A percentile compares a stretch with the other conserved stretches of the same genome.
phyloP scores from a whole-genome alignment of 2,329 filamentous ascomycete species.

The Akanthomyces lecanii region DNA sequence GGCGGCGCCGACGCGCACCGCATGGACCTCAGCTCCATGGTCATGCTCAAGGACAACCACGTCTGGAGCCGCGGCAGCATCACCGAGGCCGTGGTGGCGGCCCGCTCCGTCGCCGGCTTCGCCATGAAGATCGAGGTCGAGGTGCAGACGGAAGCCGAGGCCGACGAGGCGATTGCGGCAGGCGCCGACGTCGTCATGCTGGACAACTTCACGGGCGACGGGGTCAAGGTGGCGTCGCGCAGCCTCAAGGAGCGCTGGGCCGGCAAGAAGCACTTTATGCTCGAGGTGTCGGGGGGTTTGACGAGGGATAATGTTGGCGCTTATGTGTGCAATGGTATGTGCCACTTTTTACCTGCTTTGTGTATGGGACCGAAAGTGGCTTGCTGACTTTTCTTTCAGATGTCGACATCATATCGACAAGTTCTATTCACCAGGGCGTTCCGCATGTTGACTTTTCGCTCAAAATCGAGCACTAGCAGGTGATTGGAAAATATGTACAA shows the following conservation, averaged over 20 bases:
- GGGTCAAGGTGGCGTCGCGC: conserved; percentile 68
- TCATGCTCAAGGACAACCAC: conserved; percentile 99
- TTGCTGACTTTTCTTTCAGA: conserved; percentile 43
- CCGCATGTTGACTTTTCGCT: conserved; percentile 93
- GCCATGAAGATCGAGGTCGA: conserved; percentile 94
- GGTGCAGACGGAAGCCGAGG: conserved; percentile 81
- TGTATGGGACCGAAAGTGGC: neutral
- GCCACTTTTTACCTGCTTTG: neutral
- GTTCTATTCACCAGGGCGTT: conserved; percentile 93
- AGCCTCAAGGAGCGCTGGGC: conserved; percentile 77
- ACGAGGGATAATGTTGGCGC: conserved; percentile 76
- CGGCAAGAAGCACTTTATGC: conserved; percentile 66
- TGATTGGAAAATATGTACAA: conserved; percentile 16
- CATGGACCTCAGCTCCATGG: conserved; percentile 89
- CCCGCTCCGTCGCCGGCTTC: conserved; percentile 81
- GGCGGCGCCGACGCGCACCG: conserved; percentile 89
- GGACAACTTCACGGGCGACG: conserved; percentile 85
- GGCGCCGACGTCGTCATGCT: conserved; percentile 97
- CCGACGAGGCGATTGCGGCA: conserved; percentile 83
- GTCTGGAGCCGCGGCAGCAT: conserved; percentile 90
- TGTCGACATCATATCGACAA: conserved; percentile 93
- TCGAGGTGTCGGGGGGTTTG: conserved; percentile 91
- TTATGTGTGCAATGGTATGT: conserved; percentile 71
- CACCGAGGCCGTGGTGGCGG: conserved; percentile 76
- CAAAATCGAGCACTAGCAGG: conserved; percentile 61